phyloP scores from a whole-genome alignment of 2,329 filamentous ascomycete genomes.

The Stagonosporopsis cucurbitacearum region DNA sequence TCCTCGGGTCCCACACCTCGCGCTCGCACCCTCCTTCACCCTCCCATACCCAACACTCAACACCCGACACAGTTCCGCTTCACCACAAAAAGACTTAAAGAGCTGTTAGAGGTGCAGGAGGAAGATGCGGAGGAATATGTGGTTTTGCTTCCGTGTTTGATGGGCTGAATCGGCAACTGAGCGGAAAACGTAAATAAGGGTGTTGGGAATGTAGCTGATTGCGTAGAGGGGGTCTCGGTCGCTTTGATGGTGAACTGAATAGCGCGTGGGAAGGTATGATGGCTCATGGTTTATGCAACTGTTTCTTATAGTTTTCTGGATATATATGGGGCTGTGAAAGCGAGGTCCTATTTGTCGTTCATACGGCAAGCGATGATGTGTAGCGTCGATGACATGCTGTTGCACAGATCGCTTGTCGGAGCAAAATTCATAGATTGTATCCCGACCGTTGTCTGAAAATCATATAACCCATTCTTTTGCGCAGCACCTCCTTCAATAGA shows the following conservation, averaged over 20 bases:
- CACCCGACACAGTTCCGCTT: too few relatives aligned
- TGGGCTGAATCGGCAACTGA: too few relatives aligned
- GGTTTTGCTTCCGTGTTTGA: neutral
- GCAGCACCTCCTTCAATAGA: too few relatives aligned
- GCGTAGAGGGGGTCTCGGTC: neutral
- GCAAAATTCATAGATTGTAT: too few relatives aligned
- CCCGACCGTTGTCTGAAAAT: too few relatives aligned
- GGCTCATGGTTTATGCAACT: neutral
- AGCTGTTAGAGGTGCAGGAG: neutral
- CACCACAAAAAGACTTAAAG: neutral
- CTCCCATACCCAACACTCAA: neutral
- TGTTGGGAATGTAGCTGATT: neutral
- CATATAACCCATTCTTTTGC: too few relatives aligned
- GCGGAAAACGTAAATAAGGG: neutral
- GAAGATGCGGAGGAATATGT: neutral
- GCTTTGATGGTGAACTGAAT: neutral
- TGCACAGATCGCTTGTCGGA: too few relatives aligned
- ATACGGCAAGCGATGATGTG: too few relatives aligned
- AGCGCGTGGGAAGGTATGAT: neutral
- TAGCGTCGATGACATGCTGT: too few relatives aligned
- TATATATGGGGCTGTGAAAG: too few relatives aligned
- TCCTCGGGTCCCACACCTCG: neutral
- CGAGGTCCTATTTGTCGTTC: too few relatives aligned
- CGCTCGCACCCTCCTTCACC: neutral
- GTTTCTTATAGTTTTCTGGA: too few relatives aligned